phyloP scores from a whole-genome alignment of 345 rosid genomes.

The Bruguiera sexangula region DNA sequence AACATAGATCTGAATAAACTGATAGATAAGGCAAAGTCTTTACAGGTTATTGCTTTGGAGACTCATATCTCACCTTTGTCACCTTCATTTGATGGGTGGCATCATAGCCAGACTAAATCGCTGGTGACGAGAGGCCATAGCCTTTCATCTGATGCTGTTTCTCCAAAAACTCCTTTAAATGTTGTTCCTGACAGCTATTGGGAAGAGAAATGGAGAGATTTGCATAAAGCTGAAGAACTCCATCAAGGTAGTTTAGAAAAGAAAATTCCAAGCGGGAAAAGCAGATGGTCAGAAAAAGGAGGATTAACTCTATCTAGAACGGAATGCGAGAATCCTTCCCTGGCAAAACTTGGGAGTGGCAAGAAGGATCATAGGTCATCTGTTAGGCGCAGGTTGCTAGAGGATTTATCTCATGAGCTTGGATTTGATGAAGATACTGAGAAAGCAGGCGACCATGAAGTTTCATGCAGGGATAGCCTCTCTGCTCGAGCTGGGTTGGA shows the following conservation, averaged over 20 bases:
- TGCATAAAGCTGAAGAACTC: constrained; percentile 67
- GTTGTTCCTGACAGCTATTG: constrained; percentile 77
- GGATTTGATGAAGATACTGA: constrained; percentile 49
- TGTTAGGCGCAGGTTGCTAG: constrained; percentile 61
- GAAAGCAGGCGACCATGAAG: constrained; percentile 24
- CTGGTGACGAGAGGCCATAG: constrained; percentile 43
- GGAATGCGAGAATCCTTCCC: constrained; percentile 60
- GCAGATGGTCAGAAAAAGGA: constrained; percentile 73
- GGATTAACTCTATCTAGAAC: constrained; percentile 55
- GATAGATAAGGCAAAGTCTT: constrained; percentile 67
- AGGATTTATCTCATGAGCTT: constrained; percentile 64
- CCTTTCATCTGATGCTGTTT: constrained; percentile 51
- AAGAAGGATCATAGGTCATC: constrained; percentile 39
- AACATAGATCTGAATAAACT: constrained; percentile 58
- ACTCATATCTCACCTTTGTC: constrained; percentile 29
- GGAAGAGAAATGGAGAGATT: constrained; percentile 91
- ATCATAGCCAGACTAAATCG: constrained; percentile 39
- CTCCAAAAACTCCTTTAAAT: constrained; percentile 61
- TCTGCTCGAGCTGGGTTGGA: constrained; percentile 31
- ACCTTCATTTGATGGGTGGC: constrained; percentile 21
- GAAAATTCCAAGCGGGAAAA: constrained; percentile 41
- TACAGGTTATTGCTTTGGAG: constrained; percentile 62
- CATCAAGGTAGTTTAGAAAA: constrained; percentile 38
- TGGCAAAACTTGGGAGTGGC: constrained; percentile 32
- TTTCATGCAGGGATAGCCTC: constrained; percentile 17